Evolutionary conservation across 2,329 filamentous ascomycete species (phyloP).

Genomic region (Penicillium sp.): DNA sequence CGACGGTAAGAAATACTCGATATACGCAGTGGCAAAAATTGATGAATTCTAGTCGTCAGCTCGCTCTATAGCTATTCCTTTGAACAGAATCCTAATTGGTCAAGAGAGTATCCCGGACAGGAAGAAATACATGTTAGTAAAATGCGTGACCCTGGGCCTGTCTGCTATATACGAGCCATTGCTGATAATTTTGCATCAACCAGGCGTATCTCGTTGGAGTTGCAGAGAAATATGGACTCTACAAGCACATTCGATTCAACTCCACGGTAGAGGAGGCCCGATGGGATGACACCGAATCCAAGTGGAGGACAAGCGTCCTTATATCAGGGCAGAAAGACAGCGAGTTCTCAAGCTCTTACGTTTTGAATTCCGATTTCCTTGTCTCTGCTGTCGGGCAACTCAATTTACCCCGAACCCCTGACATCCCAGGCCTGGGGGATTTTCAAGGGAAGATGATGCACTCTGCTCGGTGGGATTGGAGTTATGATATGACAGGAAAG

Average conservation of each 20-base stretch:
- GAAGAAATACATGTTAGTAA: constrained; percentile 54
- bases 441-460: constrained; percentile 57
- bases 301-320: constrained; percentile 52
- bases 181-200: background rate
- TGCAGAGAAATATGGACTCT: constrained; percentile 55
- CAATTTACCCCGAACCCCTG: constrained; percentile 52
- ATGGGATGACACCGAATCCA: constrained; percentile 54
- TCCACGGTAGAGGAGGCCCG: constrained; percentile 51
- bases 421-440: constrained; percentile 47
- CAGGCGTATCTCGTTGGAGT: constrained; percentile 52
- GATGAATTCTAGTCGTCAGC: constrained; percentile 44
- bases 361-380: constrained; percentile 55
- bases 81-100: constrained; percentile 59
- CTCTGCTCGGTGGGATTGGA: constrained; percentile 60
- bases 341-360: constrained; percentile 52
- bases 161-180: background rate
- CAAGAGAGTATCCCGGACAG: constrained; percentile 57
- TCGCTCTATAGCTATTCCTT: constrained; percentile 61
- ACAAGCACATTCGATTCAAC: constrained; percentile 58
- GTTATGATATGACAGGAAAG: constrained; percentile 53
- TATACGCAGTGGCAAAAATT: background rate
- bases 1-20: constrained; percentile 37
- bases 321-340: constrained; percentile 54
- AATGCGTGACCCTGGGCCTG: background rate
- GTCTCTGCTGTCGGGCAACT: constrained; percentile 59